These are phyloP conservation scores for Termitomyces sp. DNA, from an alignment of 1,284 basidiomycete species.

Conservation along the genomic window DNA sequence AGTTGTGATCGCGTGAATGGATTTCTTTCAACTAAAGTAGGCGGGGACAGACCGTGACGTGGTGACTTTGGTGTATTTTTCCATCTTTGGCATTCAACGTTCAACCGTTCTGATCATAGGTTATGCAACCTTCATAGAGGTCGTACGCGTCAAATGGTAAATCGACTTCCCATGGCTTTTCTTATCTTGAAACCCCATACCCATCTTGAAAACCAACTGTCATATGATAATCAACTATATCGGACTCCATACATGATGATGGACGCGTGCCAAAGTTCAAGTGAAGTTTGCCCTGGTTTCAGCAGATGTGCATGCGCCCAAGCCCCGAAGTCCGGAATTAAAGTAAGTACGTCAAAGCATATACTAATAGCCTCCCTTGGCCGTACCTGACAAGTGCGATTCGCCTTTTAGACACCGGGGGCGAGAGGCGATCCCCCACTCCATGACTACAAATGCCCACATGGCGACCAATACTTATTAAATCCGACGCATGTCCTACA, in stretches of 20 bases:
- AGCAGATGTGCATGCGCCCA: neutral
- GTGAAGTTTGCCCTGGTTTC: constrained; percentile 2
- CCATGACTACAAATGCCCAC: constrained; percentile 4
- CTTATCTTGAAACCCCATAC: neutral
- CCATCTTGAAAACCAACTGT: neutral
- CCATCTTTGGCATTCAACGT: neutral
- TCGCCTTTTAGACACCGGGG: neutral
- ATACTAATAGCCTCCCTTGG: neutral
- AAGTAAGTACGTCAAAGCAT: neutral
- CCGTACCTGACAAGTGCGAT: constrained; percentile 1
- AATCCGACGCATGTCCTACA: constrained; percentile 1
- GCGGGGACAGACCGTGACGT: neutral
- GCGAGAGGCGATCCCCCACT: neutral
- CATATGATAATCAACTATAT: neutral
- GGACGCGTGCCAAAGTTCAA: constrained; percentile 1
- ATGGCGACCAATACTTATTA: neutral
- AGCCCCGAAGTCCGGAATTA: neutral
- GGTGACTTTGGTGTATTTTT: neutral
- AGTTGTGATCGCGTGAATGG: neutral
- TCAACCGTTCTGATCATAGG: neutral
- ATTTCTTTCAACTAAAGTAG: neutral
- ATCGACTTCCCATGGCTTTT: neutral
- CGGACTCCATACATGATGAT: neutral
- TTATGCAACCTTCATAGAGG: too few species aligned
- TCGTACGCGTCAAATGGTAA: neutral